phyloP scores from a whole-genome alignment of 306 rosid genomes.

The Dalbergia oliveri region DNA sequence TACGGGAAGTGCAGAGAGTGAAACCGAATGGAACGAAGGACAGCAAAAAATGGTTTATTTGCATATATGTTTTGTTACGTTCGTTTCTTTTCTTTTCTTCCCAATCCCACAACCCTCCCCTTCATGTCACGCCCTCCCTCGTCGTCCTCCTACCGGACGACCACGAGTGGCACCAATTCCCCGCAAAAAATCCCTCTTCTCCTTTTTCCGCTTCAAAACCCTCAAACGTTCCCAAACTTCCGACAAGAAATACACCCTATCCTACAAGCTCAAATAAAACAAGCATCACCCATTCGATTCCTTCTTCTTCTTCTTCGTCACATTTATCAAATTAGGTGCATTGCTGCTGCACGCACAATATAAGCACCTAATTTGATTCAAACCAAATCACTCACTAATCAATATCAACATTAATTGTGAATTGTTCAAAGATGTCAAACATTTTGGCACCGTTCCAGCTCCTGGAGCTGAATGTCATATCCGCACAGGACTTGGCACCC shows the following conservation, averaged over 20 bases:
- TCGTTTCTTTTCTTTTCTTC: no score
- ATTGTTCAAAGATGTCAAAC: slow-evolving; percentile 50
- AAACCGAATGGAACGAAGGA: not conserved
- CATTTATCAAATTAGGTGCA: no score
- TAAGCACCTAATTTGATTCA: no score
- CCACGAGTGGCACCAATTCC: slow-evolving; percentile 33
- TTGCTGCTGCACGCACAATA: no score
- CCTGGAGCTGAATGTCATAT: slow-evolving; percentile 75
- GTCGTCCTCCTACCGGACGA: slow-evolving; percentile 49
- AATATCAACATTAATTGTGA: not conserved
- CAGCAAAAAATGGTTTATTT: slow-evolving; percentile 19
- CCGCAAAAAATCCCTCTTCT: not conserved
- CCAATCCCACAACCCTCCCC: not conserved
- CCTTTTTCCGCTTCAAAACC: no score
- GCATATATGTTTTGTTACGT: not conserved
- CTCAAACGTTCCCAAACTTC: no score
- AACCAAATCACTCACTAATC: no score
- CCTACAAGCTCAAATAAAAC: no score
- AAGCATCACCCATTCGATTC: no score
- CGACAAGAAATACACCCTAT: no score
- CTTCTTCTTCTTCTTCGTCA: not conserved
- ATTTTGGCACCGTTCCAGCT: slow-evolving; percentile 71
- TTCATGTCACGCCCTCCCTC: slow-evolving; percentile 50
- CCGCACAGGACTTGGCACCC: slow-evolving; percentile 80
- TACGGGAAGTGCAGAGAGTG: not conserved